Conservation (phyloP, 768 basidiomycete species). For the Fomitopsis serialis region DNA sequence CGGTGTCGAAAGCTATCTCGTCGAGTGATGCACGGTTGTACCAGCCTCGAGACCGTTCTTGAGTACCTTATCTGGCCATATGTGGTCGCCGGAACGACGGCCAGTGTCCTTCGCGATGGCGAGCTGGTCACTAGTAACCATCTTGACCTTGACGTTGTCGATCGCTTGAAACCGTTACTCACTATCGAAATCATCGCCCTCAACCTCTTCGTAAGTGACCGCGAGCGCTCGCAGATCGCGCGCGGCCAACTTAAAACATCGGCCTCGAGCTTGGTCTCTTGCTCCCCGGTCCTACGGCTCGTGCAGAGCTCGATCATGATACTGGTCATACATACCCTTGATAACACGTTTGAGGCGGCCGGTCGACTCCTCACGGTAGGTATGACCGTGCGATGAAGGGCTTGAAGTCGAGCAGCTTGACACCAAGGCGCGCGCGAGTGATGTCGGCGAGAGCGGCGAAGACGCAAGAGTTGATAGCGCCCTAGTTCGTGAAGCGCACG, state of each 20-base stretch:
- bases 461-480: slow-evolving; percentile 90
- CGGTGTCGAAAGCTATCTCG: slow-evolving; percentile 99
- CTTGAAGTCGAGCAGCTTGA: slow-evolving; percentile 97
- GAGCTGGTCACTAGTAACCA: slow-evolving; percentile 99
- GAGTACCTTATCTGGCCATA: slow-evolving; percentile 98
- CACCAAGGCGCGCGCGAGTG: slow-evolving; percentile 76
- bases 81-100: slow-evolving; percentile 97
- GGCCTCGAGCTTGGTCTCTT: slow-evolving; percentile 86
- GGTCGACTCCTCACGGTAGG: slow-evolving; percentile 90
- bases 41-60: slow-evolving; percentile 93
- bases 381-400: slow-evolving; percentile 99
- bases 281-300: slow-evolving; percentile 91
- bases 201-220: slow-evolving; percentile 90
- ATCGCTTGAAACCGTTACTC: slow-evolving; percentile 95
- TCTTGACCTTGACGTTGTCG: slow-evolving; percentile 98
- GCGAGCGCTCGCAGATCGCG: slow-evolving; percentile 98
- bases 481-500: slow-evolving; percentile 98
- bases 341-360: slow-evolving; percentile 98
- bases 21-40: slow-evolving; percentile 78
- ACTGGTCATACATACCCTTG: slow-evolving; percentile 99
- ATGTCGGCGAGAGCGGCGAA: slow-evolving; percentile 74
- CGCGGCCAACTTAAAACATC: slow-evolving; percentile 92
- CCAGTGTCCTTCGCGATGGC: slow-evolving; percentile 99
- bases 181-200: slow-evolving; percentile 73
- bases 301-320: slow-evolving; percentile 96